These are phyloP conservation scores for Tetrapisispora arboricola DNA, from an alignment of 805 yeast species.

Conservation along the genomic window DNA sequence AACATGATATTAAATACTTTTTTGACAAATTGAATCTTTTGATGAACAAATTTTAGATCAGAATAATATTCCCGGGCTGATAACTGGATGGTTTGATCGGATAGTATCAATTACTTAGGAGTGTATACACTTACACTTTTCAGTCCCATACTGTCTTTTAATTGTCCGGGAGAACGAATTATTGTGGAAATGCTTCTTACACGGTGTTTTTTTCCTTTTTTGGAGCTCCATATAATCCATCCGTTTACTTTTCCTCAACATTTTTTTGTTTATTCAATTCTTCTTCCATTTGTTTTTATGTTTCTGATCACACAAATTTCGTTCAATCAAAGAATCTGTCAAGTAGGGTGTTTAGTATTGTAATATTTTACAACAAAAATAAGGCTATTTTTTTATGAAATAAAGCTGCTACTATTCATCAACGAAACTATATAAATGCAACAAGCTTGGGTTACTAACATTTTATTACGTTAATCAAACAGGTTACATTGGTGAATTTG, in stretches of 20 bases:
- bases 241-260: slow-evolving; percentile 68
- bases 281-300: too few species aligned
- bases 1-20: too few species aligned
- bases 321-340: too few species aligned
- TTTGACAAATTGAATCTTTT: neutral
- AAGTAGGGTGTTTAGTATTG: slow-evolving; percentile 3
- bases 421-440: neutral
- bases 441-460: neutral
- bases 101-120: slow-evolving; percentile 15
- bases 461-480: neutral
- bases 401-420: too few species aligned
- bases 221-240: slow-evolving; percentile 23
- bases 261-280: too few species aligned
- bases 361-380: neutral
- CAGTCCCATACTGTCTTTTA: slow-evolving; percentile 96
- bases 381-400: slow-evolving; percentile 2
- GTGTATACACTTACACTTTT: slow-evolving; percentile 17
- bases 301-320: too few species aligned
- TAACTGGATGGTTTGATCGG: slow-evolving; percentile 97
- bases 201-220: slow-evolving; percentile 34
- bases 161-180: slow-evolving; percentile 76
- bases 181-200: slow-evolving; percentile 55
- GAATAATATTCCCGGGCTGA: slow-evolving; percentile 60
- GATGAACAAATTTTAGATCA: neutral
- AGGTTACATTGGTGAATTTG: slow-evolving; percentile 92